Evolutionary conservation across 495 filamentous ascomycete genomes (phyloP), one percentile per base, ranked within the genome.

Genomic region (Ramalina peruviana): DNA sequence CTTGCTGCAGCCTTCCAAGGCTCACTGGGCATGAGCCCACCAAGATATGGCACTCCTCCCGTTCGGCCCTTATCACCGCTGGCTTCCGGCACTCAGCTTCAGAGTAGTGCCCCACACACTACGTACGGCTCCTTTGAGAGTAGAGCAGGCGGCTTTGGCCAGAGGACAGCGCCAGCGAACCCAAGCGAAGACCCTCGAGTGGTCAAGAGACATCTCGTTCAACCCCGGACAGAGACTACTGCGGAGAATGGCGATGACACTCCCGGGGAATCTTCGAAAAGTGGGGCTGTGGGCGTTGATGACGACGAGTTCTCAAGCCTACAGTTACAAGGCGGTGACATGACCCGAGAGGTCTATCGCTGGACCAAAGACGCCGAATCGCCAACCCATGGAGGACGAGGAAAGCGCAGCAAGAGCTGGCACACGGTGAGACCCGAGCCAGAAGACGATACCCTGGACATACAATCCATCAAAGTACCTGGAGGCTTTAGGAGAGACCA

Each of bases 401-500:
- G 68, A 54, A 75, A 78, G 62, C 81, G 87, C 55, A 89, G 87
- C 67, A 78, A 85, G 62, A 95, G 88, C 62, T 92, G 95, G 65
- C 82, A 86, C 60, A 63, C 85, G 26, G 70, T 78, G 12, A 71
- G 89, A 30, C 85, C 87, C 3, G 74, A 81, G 30, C 83, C 84
- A 13, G 85, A 94, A 58, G 79, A 76, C 51, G 83, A 90, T 37
- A 75, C 75, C 3, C 74, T 90, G 48, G 79, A 94, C 59, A 94
- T 94, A 50, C 80, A 81, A 53, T 78, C 79, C 25, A 97, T 97
- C 60, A 88, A 85, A 57, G 73, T 93, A 17, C 89, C 93, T 42
- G 93, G 93, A 41, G 92, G 92, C 3, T 96, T 98, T 62, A 74
- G 92, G 43, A 75, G 92, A 62, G 87, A 98, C 58, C 93, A 83